phyloP scores from a whole-genome alignment of 2,329 filamentous ascomycete genomes.

The Trichoderma oligosporum region DNA sequence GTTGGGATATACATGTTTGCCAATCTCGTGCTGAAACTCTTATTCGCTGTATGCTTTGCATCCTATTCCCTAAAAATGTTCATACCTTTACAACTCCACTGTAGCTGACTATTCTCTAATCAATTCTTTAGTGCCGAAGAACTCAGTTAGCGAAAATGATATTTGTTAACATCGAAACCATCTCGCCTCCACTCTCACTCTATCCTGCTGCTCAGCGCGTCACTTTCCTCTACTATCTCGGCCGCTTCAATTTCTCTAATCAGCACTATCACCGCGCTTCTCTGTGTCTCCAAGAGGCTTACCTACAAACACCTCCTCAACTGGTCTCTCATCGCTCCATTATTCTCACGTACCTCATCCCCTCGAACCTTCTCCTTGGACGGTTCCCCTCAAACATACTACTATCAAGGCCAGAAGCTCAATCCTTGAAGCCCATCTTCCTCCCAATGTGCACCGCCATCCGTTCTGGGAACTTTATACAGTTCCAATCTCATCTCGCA shows the following conservation, averaged over 20 bases:
- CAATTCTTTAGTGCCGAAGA: conserved; percentile 64
- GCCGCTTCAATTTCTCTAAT: conserved; percentile 82
- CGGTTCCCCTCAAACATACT: conserved; percentile 69
- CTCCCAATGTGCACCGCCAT: conserved; percentile 70
- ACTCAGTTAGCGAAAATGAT: conserved; percentile 81
- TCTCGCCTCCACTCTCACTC: conserved; percentile 73
- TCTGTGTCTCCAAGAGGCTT: conserved; percentile 72
- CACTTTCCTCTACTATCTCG: conserved; percentile 91
- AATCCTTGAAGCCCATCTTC: conserved; percentile 63
- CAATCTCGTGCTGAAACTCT: conserved; percentile 81
- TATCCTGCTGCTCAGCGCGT: conserved; percentile 86
- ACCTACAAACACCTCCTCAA: conserved; percentile 59
- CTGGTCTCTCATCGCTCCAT: conserved; percentile 71
- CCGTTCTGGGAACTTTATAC: conserved; percentile 66
- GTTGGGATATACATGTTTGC: conserved; percentile 87
- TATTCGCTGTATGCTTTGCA: conserved; percentile 64
- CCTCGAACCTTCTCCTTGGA: conserved; percentile 78
- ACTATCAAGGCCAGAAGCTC: conserved; percentile 59
- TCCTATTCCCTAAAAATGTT: too few species aligned
- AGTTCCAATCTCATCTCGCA: conserved; percentile 67
- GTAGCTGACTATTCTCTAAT: background rate
- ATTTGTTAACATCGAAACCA: conserved; percentile 80
- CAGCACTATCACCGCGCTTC: conserved; percentile 77
- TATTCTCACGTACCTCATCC: conserved; percentile 80
- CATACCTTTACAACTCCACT: too few species aligned